These are phyloP conservation scores for Lumnitzera littorea DNA, from an alignment of 345 rosid species.

Conservation along the genomic window DNA sequence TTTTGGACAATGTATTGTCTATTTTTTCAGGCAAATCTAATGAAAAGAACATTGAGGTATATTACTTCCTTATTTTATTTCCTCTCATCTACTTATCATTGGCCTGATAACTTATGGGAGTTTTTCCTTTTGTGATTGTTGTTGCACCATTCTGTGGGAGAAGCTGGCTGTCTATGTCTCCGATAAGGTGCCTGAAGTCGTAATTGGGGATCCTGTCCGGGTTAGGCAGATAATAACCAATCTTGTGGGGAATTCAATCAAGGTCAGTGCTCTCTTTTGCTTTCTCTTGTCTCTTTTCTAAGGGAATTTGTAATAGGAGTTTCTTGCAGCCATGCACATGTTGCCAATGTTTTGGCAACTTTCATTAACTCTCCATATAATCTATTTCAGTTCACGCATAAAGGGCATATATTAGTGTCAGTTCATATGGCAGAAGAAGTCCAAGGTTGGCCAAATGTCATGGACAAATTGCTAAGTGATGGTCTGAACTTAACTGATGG, in stretches of 20 bases:
- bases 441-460: constrained; percentile 22
- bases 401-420: constrained; percentile 81
- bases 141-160: constrained; percentile 21
- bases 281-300: not conserved
- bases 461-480: constrained; percentile 50
- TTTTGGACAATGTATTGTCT: constrained; percentile 75
- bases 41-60: constrained; percentile 83
- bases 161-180: constrained; percentile 89
- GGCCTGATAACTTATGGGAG: constrained; percentile 12
- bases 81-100: constrained; percentile 1
- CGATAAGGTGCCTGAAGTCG: constrained; percentile 63
- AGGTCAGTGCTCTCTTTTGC: constrained; percentile 36
- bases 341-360: no score
- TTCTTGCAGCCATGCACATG: no score
- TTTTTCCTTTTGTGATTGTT: constrained; percentile 8
- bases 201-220: constrained; percentile 81
- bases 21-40: constrained; percentile 60
- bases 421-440: constrained; percentile 75
- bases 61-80: not conserved
- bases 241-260: constrained; percentile 92
- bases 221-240: constrained; percentile 85
- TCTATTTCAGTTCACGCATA: constrained; percentile 64
- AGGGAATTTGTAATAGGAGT: no score
- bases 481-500: constrained; percentile 37
- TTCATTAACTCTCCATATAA: not conserved